phyloP scores from a whole-genome alignment of 805 yeast species.

The Metschnikowia cubensis region DNA sequence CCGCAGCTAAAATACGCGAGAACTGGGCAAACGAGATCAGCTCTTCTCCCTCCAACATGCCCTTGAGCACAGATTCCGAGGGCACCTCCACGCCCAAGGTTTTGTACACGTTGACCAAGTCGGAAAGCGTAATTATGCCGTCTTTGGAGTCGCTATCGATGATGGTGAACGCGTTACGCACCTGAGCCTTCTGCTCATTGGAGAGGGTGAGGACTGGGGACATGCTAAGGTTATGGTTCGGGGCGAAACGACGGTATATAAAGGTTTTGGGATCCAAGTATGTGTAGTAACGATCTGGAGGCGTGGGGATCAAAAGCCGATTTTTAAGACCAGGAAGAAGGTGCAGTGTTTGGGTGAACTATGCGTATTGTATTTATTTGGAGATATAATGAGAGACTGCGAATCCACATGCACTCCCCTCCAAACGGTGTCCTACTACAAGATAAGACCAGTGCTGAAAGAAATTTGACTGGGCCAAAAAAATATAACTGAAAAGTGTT shows the following conservation, averaged over 20 bases:
- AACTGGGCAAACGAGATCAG: conserved; percentile 62
- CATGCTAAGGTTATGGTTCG: neutral
- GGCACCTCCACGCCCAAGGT: conserved; percentile 49
- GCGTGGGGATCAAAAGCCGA: no score
- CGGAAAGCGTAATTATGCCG: conserved; percentile 53
- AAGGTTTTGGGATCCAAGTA: neutral
- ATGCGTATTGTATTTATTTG: neutral
- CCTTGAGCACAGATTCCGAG: conserved; percentile 37
- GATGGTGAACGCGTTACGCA: conserved; percentile 71
- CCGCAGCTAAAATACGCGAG: conserved; percentile 56
- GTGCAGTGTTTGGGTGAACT: neutral
- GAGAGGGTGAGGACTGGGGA: conserved; percentile 43
- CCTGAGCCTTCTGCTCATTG: conserved; percentile 58
- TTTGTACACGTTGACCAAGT: conserved; percentile 51
- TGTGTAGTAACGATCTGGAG: neutral
- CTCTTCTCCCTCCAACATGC: conserved; percentile 48
- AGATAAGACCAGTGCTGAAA: no score
- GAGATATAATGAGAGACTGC: neutral
- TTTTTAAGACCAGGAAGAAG: no score
- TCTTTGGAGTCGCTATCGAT: conserved; percentile 78
- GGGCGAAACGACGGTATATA: no score
- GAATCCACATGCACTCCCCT: neutral
- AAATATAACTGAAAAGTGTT: no score
- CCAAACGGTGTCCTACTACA: no score
- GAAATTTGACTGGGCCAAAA: no score